Conservation (phyloP, 352 stramenopile genomes). For the Phytophthora constricta region DNA sequence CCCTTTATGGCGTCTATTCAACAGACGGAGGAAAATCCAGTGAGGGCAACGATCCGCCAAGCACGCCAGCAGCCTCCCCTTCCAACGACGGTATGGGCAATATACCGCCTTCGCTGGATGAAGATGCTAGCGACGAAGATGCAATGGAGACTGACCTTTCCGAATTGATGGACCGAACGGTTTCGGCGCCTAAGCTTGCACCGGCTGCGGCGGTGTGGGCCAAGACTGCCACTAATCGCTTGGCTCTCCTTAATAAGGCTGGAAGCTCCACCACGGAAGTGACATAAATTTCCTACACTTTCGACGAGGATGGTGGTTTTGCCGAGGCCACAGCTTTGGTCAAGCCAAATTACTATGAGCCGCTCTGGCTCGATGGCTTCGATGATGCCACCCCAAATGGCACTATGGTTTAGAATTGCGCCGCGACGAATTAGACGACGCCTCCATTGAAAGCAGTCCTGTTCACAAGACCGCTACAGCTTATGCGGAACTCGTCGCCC, state of each 20-base stretch:
- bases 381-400: not conserved
- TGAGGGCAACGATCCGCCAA: not conserved
- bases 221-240: not conserved
- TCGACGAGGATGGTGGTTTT: not conserved
- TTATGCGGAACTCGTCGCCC: not conserved
- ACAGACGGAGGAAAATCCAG: not conserved
- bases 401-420: not conserved
- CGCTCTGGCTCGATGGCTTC: not conserved
- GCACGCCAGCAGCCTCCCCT: no score
- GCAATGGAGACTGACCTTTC: no score
- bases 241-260: not conserved
- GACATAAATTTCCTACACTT: not conserved
- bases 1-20: not conserved
- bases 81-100: not conserved
- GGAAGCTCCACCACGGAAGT: not conserved
- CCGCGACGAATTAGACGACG: not conserved
- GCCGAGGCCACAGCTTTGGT: not conserved
- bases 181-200: not conserved
- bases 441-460: not conserved
- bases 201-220: not conserved
- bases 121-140: not conserved
- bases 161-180: no score
- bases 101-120: not conserved
- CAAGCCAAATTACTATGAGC: not conserved
- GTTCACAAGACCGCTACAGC: not conserved